Percentiles rank a stretch among this genome's conserved stretches.
Conservation (phyloP, 495 filamentous ascomycete genomes). For the Pseudevernia furfuracea region DNA sequence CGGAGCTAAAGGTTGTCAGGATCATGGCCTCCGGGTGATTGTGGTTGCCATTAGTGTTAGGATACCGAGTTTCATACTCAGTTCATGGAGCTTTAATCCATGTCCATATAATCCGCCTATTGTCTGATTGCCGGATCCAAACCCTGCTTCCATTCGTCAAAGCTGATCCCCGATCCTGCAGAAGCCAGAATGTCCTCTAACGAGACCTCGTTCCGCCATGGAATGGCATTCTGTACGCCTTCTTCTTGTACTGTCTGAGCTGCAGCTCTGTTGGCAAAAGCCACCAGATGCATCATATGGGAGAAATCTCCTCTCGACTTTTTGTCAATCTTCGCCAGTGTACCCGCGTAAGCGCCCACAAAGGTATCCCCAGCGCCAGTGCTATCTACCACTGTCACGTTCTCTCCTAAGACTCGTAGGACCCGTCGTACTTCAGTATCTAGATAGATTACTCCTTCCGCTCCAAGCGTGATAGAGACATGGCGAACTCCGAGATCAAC, state of each 20-base stretch:
- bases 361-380: conserved; percentile 95
- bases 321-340: conserved; percentile 42
- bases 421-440: conserved; percentile 38
- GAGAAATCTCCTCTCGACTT: conserved; percentile 42
- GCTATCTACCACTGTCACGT: conserved; percentile 73
- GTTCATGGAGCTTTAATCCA: background rate
- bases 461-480: conserved; percentile 75
- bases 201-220: conserved; percentile 65
- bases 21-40: background rate
- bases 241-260: conserved; percentile 65
- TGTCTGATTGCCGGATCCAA: background rate
- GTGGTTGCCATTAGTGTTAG: background rate
- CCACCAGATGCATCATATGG: conserved; percentile 45
- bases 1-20: background rate
- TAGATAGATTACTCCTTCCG: conserved; percentile 59
- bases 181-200: background rate
- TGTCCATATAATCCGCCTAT: background rate
- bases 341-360: conserved; percentile 77
- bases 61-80: background rate
- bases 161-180: background rate
- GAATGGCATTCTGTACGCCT: conserved; percentile 85
- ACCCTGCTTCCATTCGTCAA: conserved; percentile 9
- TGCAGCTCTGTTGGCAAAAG: conserved; percentile 63
- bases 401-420: conserved; percentile 43
- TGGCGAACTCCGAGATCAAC: conserved; percentile 60